Evolutionary conservation across 2,329 filamentous ascomycete species (phyloP).

Genomic region (Penicillium corylophilum): DNA sequence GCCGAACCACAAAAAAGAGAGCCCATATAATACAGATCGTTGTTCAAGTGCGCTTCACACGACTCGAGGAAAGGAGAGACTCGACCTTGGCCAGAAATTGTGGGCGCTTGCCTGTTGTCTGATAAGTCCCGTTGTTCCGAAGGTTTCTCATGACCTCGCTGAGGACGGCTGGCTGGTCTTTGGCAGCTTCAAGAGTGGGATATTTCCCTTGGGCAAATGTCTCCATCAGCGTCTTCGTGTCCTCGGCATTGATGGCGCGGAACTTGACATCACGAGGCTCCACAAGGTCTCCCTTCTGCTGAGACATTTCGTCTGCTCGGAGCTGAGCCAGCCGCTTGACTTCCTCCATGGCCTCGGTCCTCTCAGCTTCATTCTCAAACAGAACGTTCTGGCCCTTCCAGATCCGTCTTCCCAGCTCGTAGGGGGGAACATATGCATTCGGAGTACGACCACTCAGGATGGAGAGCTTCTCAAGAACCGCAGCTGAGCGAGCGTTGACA

Average conservation of each 20-base stretch:
- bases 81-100: conserved; percentile 41
- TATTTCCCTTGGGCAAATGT: conserved; percentile 38
- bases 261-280: conserved; percentile 35
- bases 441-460: conserved; percentile 35
- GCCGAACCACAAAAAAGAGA: neutral
- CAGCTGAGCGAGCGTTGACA: conserved; percentile 25
- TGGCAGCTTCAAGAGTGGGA: conserved; percentile 16
- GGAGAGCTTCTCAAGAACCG: conserved; percentile 37
- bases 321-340: conserved; percentile 35
- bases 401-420: conserved; percentile 39
- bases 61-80: conserved; percentile 32
- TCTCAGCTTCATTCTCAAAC: conserved; percentile 40
- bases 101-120: conserved; percentile 34
- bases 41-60: conserved; percentile 26
- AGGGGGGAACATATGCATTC: conserved; percentile 35
- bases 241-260: conserved; percentile 22
- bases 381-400: conserved; percentile 39
- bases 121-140: conserved; percentile 44
- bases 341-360: conserved; percentile 33
- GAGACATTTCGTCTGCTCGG: conserved; percentile 35
- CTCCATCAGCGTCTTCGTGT: conserved; percentile 31
- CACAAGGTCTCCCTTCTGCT: conserved; percentile 38
- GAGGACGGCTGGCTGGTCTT: conserved; percentile 27
- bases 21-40: neutral
- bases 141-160: conserved; percentile 37